These are phyloP conservation scores for Erysimum cheiranthoides DNA, from an alignment of 345 rosid genomes.

Conservation along the genomic window DNA sequence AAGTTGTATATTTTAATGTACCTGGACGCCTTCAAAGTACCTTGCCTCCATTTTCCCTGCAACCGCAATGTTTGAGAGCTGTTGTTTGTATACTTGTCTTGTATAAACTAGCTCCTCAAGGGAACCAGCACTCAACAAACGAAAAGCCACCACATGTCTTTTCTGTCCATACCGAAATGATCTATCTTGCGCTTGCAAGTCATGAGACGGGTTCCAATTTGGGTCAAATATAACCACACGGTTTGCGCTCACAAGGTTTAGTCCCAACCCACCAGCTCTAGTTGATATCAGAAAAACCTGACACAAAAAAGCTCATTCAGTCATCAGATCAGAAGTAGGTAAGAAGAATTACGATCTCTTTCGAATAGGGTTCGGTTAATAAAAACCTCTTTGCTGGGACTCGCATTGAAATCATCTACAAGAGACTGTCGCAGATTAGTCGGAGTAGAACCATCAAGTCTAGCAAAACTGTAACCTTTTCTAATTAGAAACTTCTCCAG, in stretches of 20 bases:
- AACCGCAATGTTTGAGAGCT: constrained; percentile 94
- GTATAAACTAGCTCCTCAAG: constrained; percentile 89
- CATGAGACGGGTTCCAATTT: constrained; percentile 96
- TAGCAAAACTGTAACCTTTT: constrained; percentile 83
- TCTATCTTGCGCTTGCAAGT: constrained; percentile 93
- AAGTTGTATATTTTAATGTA: constrained; percentile 14
- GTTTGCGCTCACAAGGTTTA: constrained; percentile 96
- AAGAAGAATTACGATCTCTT: constrained; percentile 7
- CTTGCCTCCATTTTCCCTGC: constrained; percentile 93
- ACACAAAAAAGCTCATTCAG: constrained; percentile 19
- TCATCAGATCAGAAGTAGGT: constrained; percentile 12
- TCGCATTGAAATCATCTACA: constrained; percentile 86
- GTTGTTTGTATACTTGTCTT: constrained; percentile 96
- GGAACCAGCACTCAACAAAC: constrained; percentile 95
- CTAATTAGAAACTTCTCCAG: constrained; percentile 87
- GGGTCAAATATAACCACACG: constrained; percentile 97
- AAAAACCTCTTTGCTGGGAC: constrained; percentile 91
- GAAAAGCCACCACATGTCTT: constrained; percentile 93
- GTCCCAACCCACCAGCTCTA: constrained; percentile 97
- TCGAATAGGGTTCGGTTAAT: neutral
- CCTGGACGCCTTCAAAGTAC: constrained; percentile 98
- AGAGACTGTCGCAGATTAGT: constrained; percentile 76
- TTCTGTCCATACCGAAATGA: constrained; percentile 96
- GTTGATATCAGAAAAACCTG: constrained; percentile 98
- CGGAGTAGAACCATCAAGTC: constrained; percentile 97